Evolutionary conservation across 306 rosid species (phyloP).

Genomic region (Sphenostylis stenocarpa): DNA sequence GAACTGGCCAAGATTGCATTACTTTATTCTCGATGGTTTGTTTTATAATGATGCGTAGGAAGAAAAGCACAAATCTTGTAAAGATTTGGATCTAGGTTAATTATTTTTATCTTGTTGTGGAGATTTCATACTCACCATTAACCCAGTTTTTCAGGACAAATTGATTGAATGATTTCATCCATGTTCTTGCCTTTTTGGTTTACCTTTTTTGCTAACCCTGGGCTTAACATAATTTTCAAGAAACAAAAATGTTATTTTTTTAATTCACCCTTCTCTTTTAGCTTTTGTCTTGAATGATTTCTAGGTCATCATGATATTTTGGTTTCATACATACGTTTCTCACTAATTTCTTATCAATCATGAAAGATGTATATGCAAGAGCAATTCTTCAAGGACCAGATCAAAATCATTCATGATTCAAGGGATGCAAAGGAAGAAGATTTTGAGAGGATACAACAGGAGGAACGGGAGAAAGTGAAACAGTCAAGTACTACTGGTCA

Average conservation of each 20-base stretch:
- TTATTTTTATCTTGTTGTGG: not conserved
- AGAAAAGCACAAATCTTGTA: not conserved
- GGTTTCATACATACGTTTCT: not conserved
- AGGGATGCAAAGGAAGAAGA: constrained; percentile 62
- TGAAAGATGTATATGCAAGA: constrained; percentile 74
- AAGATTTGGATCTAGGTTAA: not conserved
- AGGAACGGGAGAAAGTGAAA: constrained; percentile 72
- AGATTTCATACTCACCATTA: not conserved
- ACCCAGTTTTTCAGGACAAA: not conserved
- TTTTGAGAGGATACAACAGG: constrained; percentile 80
- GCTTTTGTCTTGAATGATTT: constrained; percentile 1
- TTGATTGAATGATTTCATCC: constrained; percentile 12
- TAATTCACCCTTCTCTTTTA: not conserved
- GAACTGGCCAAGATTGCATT: not conserved
- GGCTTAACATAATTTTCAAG: not conserved
- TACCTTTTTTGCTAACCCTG: not conserved
- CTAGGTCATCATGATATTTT: not conserved
- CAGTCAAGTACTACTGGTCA: constrained; percentile 41
- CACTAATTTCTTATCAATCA: not conserved
- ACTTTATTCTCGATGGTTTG: not conserved
- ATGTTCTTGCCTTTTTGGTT: not conserved
- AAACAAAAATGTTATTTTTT: not conserved
- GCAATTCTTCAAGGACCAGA: constrained; percentile 63
- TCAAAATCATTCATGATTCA: constrained; percentile 49
- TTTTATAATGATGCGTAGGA: not conserved